Evolutionary conservation across 805 yeast genomes (phyloP).

Genomic region (Metschnikowia reukaufii): DNA sequence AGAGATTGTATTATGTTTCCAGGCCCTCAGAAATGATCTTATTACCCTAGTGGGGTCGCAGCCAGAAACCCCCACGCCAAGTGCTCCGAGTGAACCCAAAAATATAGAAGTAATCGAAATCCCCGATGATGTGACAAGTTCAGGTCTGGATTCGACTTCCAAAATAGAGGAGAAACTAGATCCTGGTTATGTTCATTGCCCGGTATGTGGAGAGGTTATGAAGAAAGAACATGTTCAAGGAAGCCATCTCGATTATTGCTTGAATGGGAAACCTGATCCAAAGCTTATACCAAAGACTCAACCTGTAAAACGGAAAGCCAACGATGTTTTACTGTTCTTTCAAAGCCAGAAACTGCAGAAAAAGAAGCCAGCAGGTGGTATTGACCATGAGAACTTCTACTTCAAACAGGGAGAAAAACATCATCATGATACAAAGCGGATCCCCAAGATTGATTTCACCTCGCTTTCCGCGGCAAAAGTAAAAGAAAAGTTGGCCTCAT

Average conservation of each 20-base stretch:
- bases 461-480: slow-evolving; percentile 59
- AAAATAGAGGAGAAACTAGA: not conserved
- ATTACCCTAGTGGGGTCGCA: slow-evolving; percentile 8
- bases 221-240: slow-evolving; percentile 55
- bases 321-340: slow-evolving; percentile 36
- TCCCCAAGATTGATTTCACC: slow-evolving; percentile 65
- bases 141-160: not conserved
- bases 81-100: not conserved
- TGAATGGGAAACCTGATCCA: slow-evolving; percentile 33
- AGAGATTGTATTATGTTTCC: slow-evolving; percentile 60
- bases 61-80: not conserved
- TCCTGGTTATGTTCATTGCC: slow-evolving; percentile 53
- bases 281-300: slow-evolving; percentile 4
- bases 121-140: slow-evolving; percentile 12
- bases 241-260: slow-evolving; percentile 62
- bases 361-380: slow-evolving; percentile 6
- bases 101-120: slow-evolving; percentile 13
- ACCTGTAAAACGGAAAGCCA: slow-evolving; percentile 12
- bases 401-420: slow-evolving; percentile 30
- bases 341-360: slow-evolving; percentile 16
- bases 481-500: slow-evolving; percentile 54
- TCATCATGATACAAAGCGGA: slow-evolving; percentile 34
- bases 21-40: slow-evolving; percentile 18
- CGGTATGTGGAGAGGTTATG: slow-evolving; percentile 60
- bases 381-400: slow-evolving; percentile 31